Conservation (phyloP, 805 yeast species). For the Candida orba region DNA sequence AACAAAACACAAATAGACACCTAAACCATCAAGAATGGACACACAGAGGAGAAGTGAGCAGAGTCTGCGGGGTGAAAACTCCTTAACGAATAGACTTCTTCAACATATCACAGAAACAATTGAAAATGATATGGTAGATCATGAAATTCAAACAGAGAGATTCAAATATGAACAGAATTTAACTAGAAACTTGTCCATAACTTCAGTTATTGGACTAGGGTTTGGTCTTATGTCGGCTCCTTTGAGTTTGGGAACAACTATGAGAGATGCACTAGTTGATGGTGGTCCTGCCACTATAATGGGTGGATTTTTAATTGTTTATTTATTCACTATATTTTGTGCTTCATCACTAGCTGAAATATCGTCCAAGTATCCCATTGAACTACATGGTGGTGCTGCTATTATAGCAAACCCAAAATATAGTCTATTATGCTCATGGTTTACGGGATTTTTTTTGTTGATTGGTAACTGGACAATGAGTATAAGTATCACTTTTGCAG, state of each 20-base stretch:
- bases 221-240: conserved; percentile 81
- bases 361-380: conserved; percentile 68
- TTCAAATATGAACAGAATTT: conserved; percentile 70
- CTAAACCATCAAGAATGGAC: not conserved
- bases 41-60: conserved; percentile 1
- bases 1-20: too few species aligned
- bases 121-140: conserved; percentile 25
- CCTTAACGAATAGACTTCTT: conserved; percentile 12
- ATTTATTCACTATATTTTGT: conserved; percentile 54
- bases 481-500: conserved; percentile 66
- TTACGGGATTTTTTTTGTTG: conserved; percentile 68
- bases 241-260: conserved; percentile 65
- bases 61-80: conserved; percentile 1
- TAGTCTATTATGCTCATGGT: conserved; percentile 61
- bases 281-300: conserved; percentile 74
- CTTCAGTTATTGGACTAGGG: conserved; percentile 70
- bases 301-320: conserved; percentile 67
- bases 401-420: conserved; percentile 53
- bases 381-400: conserved; percentile 73
- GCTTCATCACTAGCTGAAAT: conserved; percentile 73
- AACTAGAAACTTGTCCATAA: conserved; percentile 58
- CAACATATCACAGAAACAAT: conserved; percentile 17
- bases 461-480: conserved; percentile 77
- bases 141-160: conserved; percentile 46
- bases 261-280: conserved; percentile 63